Evolutionary conservation across 345 rosid genomes (phyloP), one percentile per base, ranked within the genome.

Genomic region (Eucalyptus grandis): DNA sequence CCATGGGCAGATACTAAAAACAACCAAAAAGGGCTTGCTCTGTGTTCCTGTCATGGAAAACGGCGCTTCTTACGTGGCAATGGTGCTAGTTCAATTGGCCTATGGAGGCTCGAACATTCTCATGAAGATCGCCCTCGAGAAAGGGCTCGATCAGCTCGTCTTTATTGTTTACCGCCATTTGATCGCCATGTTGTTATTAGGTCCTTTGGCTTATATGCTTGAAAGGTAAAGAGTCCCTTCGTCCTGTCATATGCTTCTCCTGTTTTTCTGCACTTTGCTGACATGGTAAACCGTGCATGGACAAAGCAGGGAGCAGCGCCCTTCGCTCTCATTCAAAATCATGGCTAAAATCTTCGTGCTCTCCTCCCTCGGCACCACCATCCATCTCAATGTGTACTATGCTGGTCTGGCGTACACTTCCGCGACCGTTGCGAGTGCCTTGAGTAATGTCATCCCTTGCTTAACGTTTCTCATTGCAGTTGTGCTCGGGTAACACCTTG

Each of bases 351-450:
- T 95, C 34, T 94, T 94, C 46, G 72, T 90, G 87, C 87, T 95
- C 34, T 86, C 96, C n/a, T 89, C 91, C 7, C 60, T 95, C 7
- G 95, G 93, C 60, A 92, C 93, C 6, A 93, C 94, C 17, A 6
- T 94, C 89, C 93, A 93, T 91, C 93, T 91, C 86, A 94, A 95
- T 87, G 43, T 95, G 14, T 93, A 89, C 91, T 91, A 90, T 81
- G 90, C 91, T 17, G 94, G 95, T 67, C 54, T 93, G 50, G 85
- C 87, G 6, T 91, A 92, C 86, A 93, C 94, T 90, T 91, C 95
- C 4, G 91, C 95, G 1, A 91, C 94, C 1, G 92, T 93, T 1
- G 95, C 95, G 11, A 91, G 92, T 53, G 96, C 93, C 26, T 43
- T 92, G 62, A 91, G 94, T 88, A 95, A 93, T 60, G 90, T 91